Percentiles rank a stretch among this genome's conserved stretches.
phyloP scores from a whole-genome alignment of 306 rosid species.

The Quercus gilva region DNA sequence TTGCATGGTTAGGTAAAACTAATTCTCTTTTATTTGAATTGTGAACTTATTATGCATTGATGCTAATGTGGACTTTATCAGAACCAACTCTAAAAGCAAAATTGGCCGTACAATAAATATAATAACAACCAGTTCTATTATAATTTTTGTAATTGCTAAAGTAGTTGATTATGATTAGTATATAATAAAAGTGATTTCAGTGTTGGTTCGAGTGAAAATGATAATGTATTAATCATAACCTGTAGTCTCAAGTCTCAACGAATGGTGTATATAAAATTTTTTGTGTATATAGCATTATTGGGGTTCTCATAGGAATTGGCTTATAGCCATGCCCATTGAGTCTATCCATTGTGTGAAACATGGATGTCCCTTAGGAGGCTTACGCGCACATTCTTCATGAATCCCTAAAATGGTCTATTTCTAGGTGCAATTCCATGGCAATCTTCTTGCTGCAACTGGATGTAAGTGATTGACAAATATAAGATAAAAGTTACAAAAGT shows the following conservation, averaged over 20 bases:
- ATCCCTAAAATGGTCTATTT: background rate
- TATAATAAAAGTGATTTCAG: no score
- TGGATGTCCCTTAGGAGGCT: background rate
- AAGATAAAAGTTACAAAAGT: background rate
- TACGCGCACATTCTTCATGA: background rate
- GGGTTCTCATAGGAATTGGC: background rate
- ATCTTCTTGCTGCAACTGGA: background rate
- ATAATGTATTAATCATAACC: no score
- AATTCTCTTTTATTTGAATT: background rate
- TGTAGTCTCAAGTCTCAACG: no score
- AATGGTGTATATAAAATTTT: no score
- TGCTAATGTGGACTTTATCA: background rate
- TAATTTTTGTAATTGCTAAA: no score
- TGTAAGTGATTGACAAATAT: background rate
- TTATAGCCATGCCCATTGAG: background rate
- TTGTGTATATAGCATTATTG: no score
- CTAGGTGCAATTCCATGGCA: background rate
- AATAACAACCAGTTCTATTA: no score
- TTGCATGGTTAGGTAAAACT: background rate
- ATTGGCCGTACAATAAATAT: background rate
- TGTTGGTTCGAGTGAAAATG: no score
- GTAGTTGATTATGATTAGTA: no score
- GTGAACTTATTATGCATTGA: background rate
- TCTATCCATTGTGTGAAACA: background rate
- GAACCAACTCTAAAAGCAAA: background rate